phyloP scores from a whole-genome alignment of 2,329 filamentous ascomycete genomes.

The Cadophora luteo-olivacea region DNA sequence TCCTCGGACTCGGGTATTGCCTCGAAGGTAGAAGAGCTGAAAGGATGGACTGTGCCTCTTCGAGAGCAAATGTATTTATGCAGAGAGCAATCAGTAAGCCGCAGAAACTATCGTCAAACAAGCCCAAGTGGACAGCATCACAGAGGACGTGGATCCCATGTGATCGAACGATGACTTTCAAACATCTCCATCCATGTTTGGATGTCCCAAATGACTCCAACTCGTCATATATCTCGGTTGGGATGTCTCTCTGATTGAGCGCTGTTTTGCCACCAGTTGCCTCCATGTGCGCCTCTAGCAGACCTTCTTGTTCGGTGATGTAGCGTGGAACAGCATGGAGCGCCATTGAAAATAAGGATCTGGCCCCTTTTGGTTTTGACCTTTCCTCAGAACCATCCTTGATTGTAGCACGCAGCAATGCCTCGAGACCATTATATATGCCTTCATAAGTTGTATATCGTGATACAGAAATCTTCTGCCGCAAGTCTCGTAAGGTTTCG shows the following conservation, averaged over 20 bases:
- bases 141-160: slow-evolving; percentile 54
- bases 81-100: slow-evolving; percentile 52
- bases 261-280: slow-evolving; percentile 46
- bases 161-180: slow-evolving; percentile 53
- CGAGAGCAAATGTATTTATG: slow-evolving; percentile 44
- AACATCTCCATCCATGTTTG: slow-evolving; percentile 53
- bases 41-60: slow-evolving; percentile 52
- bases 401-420: slow-evolving; percentile 52
- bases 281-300: slow-evolving; percentile 49
- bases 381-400: slow-evolving; percentile 21
- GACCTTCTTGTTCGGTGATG: slow-evolving; percentile 53
- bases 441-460: slow-evolving; percentile 51
- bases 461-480: slow-evolving; percentile 41
- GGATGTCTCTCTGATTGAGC: slow-evolving; percentile 47
- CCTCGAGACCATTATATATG: slow-evolving; percentile 53
- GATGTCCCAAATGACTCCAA: slow-evolving; percentile 53
- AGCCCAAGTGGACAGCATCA: slow-evolving; percentile 50
- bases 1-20: slow-evolving; percentile 47
- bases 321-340: slow-evolving; percentile 56
- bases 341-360: slow-evolving; percentile 56
- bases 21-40: slow-evolving; percentile 45
- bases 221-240: slow-evolving; percentile 55
- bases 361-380: slow-evolving; percentile 40
- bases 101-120: slow-evolving; percentile 51
- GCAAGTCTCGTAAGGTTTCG: slow-evolving; percentile 46